Evolutionary conservation across 768 basidiomycete genomes (phyloP), one percentile per base, ranked within the genome.

Genomic region (Leccinum olivaceopallidum): DNA sequence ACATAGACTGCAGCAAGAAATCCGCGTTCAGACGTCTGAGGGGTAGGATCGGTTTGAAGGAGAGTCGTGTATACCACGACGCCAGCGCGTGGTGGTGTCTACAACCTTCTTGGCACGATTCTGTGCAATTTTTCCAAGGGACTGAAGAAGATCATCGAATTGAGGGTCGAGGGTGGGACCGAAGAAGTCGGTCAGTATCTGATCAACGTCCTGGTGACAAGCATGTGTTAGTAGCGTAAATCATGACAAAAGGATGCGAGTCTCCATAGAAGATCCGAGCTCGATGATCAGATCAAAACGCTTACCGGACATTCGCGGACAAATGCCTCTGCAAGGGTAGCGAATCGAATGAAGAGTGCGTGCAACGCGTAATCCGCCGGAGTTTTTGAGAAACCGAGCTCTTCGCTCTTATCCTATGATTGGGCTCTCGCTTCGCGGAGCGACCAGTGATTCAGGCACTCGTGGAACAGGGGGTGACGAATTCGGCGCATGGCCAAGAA

Each of bases 351-450:
- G 71, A 95, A 94, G 7, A 95, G 83, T 0, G 92, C 91, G 69
- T 93, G 91, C 13, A 95, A 76, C 2, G 94, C 94, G 66, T 89
- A 95, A 67, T 95, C 94, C 0, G 89, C 87, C 2, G 94, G 93
- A 12, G 89, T 92, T 69, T 86, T 90, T 0, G 89, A 89, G 53
- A 90, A 88, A 67, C 84, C 81, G 24, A 82, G 76, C 13, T 65
- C 63, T 51, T 88, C 80, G 67, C 85, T 85, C 65, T 90, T 88
- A 18, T 89, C 90, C 48, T 86, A 78, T 67, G 20, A 71, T 67
- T 3, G 83, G 81, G 2, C 84, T 83, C 50, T 86, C 87, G 58
- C 83, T 83, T 30, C 81, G 68, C 18, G 76, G 67, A 18, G 77
- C 77, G 2, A 83, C 79, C 65, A 85, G 83, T 10, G 77, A 81